Evolutionary conservation across 768 basidiomycete species (phyloP).

Genomic region (Collybia sordida): DNA sequence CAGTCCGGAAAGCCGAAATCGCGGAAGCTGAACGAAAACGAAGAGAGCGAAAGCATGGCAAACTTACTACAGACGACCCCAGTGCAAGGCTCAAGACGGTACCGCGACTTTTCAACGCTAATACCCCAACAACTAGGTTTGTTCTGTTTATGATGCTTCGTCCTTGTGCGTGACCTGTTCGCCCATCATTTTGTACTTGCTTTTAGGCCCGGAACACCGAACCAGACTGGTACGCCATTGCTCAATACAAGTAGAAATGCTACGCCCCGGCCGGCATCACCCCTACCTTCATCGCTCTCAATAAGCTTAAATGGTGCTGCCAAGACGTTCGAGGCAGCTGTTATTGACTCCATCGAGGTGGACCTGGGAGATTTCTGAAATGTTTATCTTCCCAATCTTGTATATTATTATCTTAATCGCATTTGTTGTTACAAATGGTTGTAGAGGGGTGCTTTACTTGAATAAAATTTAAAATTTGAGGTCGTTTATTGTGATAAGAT

Average conservation of each 20-base stretch:
- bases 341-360: constrained; percentile 70
- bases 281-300: constrained; percentile 21
- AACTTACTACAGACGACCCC: constrained; percentile 51
- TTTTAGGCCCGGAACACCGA: constrained; percentile 49
- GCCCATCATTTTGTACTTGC: constrained; percentile 11
- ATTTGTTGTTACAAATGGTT: neutral
- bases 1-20: constrained; percentile 74
- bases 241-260: constrained; percentile 25
- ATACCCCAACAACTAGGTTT: constrained; percentile 62
- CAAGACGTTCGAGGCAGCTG: constrained; percentile 51
- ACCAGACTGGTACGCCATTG: constrained; percentile 36
- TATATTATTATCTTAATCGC: neutral
- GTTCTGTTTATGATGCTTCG: constrained; percentile 14
- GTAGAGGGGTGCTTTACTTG: neutral
- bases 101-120: constrained; percentile 53
- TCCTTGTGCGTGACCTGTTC: neutral
- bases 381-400: neutral
- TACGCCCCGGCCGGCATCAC: constrained; percentile 19
- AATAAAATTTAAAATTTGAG: constrained; percentile 6
- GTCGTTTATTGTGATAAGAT: constrained; percentile 23
- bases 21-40: constrained; percentile 68
- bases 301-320: constrained; percentile 22
- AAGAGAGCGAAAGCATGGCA: constrained; percentile 57
- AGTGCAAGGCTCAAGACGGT: constrained; percentile 68
- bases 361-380: constrained; percentile 77